These are phyloP conservation scores for Cryphonectria japonica DNA, from an alignment of 2,329 filamentous ascomycete genomes.

Conservation along the genomic window DNA sequence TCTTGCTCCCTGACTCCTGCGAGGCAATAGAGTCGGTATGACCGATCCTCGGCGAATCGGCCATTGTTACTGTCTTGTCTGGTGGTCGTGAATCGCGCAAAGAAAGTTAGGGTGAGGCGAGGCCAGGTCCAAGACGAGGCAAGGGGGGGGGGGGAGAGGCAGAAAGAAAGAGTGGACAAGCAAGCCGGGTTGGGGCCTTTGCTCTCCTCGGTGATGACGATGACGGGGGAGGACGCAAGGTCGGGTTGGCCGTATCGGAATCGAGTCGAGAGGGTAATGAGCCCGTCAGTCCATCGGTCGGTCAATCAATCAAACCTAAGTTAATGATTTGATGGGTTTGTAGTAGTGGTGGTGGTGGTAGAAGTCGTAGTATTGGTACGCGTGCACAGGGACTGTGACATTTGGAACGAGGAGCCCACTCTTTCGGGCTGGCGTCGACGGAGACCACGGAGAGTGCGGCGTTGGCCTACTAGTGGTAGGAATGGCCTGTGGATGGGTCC, in stretches of 20 bases:
- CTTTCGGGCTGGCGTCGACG: conserved; percentile 8
- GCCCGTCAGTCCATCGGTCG: neutral
- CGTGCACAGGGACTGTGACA: conserved; percentile 13
- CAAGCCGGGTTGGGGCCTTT: neutral
- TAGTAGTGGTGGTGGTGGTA: neutral
- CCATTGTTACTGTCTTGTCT: conserved; percentile 43
- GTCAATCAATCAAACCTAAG: neutral
- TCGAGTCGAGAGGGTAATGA: conserved; percentile 2
- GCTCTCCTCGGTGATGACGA: conserved; percentile 14
- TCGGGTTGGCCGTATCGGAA: conserved; percentile 4
- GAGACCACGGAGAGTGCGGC: conserved; percentile 10
- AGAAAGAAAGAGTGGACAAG: neutral
- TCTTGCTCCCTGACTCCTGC: conserved; percentile 55
- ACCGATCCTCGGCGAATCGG: conserved; percentile 50
- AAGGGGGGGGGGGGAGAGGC: neutral
- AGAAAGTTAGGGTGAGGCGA: neutral
- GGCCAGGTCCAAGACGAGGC: conserved; percentile 2
- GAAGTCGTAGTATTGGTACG: neutral
- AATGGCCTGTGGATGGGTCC: neutral
- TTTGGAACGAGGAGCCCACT: conserved; percentile 12
- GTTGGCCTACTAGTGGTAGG: neutral
- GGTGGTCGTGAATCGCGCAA: neutral
- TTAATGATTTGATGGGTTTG: neutral
- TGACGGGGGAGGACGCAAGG: neutral
- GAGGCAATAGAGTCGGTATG: conserved; percentile 59